Conservation (phyloP, 306 rosid species). For the Urtica urens region DNA sequence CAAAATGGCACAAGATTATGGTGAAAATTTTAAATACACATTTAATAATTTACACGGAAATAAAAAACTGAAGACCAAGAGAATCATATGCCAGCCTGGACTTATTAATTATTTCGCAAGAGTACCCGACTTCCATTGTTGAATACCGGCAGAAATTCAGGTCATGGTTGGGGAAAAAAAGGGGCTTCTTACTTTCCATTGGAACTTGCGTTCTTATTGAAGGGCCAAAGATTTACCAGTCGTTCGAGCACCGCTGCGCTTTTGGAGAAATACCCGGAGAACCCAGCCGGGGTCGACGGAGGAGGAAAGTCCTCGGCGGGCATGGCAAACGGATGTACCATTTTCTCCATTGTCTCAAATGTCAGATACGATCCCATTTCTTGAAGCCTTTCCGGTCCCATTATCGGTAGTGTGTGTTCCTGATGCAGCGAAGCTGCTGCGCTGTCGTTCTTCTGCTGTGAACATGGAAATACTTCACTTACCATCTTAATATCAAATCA, state of each 20-base stretch:
- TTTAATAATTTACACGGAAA: too few relatives aligned
- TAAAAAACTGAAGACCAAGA: too few relatives aligned
- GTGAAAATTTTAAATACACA: too few relatives aligned
- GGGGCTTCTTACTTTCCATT: constrained; percentile 32
- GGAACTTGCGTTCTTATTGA: constrained; percentile 47
- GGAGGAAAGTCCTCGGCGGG: constrained; percentile 99
- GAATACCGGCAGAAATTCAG: too few relatives aligned
- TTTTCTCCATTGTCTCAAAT: constrained; percentile 73
- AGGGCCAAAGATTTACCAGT: constrained; percentile 91
- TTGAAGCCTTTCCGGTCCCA: constrained; percentile 97
- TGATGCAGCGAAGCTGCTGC: constrained; percentile 69
- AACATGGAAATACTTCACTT: constrained; percentile 3
- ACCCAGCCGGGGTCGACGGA: constrained; percentile 66
- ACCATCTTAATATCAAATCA: too few relatives aligned
- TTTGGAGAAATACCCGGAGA: constrained; percentile 86
- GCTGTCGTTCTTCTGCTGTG: constrained; percentile 50
- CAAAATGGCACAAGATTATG: too few relatives aligned
- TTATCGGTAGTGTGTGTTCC: constrained; percentile 85
- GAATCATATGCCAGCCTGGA: too few relatives aligned
- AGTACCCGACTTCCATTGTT: too few relatives aligned
- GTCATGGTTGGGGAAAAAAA: not conserved
- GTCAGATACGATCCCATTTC: constrained; percentile 72
- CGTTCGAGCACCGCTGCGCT: constrained; percentile 81
- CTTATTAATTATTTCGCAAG: too few relatives aligned
- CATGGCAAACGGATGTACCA: constrained; percentile 97